phyloP scores from a whole-genome alignment of 2,329 filamentous ascomycete species.

The Verticillium longisporum region DNA sequence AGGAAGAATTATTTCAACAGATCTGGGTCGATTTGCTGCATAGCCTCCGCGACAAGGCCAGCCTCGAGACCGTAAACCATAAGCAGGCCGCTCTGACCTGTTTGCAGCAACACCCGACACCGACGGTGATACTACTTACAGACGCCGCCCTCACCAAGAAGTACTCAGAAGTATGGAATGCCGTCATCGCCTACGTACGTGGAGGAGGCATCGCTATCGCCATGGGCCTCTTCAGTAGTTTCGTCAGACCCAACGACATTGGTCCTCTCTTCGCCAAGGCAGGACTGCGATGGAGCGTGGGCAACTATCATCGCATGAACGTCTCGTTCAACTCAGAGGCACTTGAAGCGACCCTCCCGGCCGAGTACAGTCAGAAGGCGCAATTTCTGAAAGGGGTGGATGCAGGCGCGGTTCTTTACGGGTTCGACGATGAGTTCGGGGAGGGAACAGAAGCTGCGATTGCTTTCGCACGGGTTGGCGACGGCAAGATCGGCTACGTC shows the following conservation, averaged over 20 bases:
- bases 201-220: slow-evolving; percentile 8
- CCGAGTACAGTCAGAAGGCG: slow-evolving; percentile 18
- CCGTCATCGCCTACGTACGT: slow-evolving; percentile 11
- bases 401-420: slow-evolving; percentile 17
- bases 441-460: slow-evolving; percentile 14
- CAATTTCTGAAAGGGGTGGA: slow-evolving; percentile 16
- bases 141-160: no score
- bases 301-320: slow-evolving; percentile 13
- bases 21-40: no score
- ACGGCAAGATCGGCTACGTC: slow-evolving; percentile 20
- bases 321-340: slow-evolving; percentile 13
- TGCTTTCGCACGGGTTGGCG: slow-evolving; percentile 17
- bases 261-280: slow-evolving; percentile 15
- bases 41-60: no score
- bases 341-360: slow-evolving; percentile 9
- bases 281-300: slow-evolving; percentile 15
- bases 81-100: no score
- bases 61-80: no score
- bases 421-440: slow-evolving; percentile 2
- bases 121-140: no score
- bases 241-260: slow-evolving; percentile 2
- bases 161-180: slow-evolving; percentile 5
- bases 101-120: no score
- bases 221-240: slow-evolving; percentile 13
- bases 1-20: no score